These are phyloP conservation scores for Wickerhamomyces sp. DNA, from an alignment of 1,139 yeast genomes.

Conservation along the genomic window DNA sequence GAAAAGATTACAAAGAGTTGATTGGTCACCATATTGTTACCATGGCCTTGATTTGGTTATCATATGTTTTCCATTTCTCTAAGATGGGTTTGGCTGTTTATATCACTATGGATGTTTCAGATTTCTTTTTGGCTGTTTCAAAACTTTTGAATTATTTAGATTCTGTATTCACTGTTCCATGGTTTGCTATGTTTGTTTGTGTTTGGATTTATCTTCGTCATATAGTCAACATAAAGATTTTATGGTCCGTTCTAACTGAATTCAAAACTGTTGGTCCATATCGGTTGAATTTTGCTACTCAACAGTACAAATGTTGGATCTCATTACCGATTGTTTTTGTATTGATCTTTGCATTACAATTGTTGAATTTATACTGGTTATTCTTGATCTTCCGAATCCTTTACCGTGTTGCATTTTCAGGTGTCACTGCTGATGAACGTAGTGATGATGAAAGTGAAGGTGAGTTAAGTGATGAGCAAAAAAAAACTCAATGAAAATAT, in stretches of 20 bases:
- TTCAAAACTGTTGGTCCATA: slow-evolving; percentile 80
- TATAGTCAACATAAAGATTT: slow-evolving; percentile 68
- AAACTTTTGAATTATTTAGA: slow-evolving; percentile 82
- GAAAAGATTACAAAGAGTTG: slow-evolving; percentile 88
- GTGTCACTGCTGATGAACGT: slow-evolving; percentile 75
- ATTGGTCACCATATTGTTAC: slow-evolving; percentile 93
- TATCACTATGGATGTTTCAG: slow-evolving; percentile 94
- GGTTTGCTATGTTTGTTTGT: slow-evolving; percentile 60
- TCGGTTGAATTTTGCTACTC: slow-evolving; percentile 80
- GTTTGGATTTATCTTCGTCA: slow-evolving; percentile 91
- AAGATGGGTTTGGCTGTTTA: slow-evolving; percentile 92
- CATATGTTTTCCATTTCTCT: slow-evolving; percentile 94
- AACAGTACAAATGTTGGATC: slow-evolving; percentile 94
- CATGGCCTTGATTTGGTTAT: slow-evolving; percentile 77
- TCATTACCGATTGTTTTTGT: slow-evolving; percentile 85
- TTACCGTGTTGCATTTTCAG: slow-evolving; percentile 50
- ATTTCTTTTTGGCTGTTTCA: slow-evolving; percentile 78
- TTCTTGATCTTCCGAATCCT: slow-evolving; percentile 74
- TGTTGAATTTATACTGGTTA: slow-evolving; percentile 86
- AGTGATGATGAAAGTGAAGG: slow-evolving; percentile 50
- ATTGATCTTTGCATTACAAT: slow-evolving; percentile 73
- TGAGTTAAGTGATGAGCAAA: slow-evolving; percentile 7
- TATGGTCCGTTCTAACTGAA: slow-evolving; percentile 87
- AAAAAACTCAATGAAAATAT: background rate
- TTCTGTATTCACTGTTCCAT: slow-evolving; percentile 56